A percentile compares a stretch with the other conserved stretches of the same genome.
Evolutionary conservation across 1,284 basidiomycete species (phyloP).

Genomic region (Rhodotorula mucilaginosa): DNA sequence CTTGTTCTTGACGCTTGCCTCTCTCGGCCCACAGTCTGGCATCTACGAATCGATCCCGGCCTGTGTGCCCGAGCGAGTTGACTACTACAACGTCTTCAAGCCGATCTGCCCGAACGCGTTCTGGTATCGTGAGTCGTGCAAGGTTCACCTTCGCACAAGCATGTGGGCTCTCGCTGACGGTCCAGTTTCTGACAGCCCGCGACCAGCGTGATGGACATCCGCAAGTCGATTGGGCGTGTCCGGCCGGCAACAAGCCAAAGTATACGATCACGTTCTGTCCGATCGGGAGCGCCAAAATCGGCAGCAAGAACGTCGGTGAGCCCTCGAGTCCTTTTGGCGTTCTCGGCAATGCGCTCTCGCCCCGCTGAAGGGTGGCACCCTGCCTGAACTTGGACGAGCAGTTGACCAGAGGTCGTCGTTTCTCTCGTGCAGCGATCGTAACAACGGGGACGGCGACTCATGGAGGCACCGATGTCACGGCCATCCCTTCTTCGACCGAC

Average conservation of each 20-base stretch:
- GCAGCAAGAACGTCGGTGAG: neutral
- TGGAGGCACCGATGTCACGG: neutral
- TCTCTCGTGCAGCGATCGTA: neutral
- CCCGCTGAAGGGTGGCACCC: neutral
- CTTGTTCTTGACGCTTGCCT: neutral
- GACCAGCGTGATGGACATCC: slow-evolving; percentile 4
- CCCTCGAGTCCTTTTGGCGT: neutral
- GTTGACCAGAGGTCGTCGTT: neutral
- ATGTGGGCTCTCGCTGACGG: too few relatives aligned
- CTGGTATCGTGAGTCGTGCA: neutral
- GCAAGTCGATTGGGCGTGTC: slow-evolving; percentile 19
- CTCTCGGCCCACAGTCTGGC: slow-evolving; percentile 2
- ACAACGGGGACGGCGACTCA: neutral
- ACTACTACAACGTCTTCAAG: slow-evolving; percentile 17
- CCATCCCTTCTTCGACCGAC: neutral
- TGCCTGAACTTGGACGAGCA: too few relatives aligned
- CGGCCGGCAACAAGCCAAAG: neutral
- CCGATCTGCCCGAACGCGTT: neutral
- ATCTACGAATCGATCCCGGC: slow-evolving; percentile 9
- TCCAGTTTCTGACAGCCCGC: slow-evolving; percentile 2
- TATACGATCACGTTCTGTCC: slow-evolving; percentile 23
- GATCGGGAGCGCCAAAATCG: neutral
- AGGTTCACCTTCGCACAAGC: too few relatives aligned
- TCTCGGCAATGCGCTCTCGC: neutral
- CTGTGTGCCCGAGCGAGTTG: neutral